A percentile compares a stretch with the other conserved stretches of the same genome.
phyloP scores from a whole-genome alignment of 768 basidiomycete genomes.

The Trametes sanguinea region DNA sequence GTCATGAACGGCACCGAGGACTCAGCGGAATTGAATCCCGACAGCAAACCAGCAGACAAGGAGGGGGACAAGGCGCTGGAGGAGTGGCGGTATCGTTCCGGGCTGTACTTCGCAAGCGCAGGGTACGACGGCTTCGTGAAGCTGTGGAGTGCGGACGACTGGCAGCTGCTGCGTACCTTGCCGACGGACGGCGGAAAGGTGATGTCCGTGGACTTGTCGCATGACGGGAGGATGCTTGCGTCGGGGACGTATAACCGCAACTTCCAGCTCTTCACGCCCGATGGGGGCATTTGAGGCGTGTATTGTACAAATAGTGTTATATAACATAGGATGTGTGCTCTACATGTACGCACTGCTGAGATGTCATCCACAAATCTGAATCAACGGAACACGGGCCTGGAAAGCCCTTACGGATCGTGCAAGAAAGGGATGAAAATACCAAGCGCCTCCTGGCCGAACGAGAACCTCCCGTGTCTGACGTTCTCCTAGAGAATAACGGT shows the following conservation, averaged over 20 bases:
- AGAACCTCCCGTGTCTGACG: neutral
- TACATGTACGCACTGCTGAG: neutral
- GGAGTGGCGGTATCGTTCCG: constrained; percentile 81
- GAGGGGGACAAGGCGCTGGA: constrained; percentile 45
- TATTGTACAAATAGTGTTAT: constrained; percentile 9
- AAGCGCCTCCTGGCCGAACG: neutral
- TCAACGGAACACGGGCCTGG: no score
- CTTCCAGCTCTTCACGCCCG: constrained; percentile 90
- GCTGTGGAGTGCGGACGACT: constrained; percentile 97
- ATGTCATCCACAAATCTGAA: neutral
- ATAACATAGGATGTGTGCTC: neutral
- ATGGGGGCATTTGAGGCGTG: constrained; percentile 37
- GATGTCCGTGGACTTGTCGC: constrained; percentile 93
- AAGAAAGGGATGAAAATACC: neutral
- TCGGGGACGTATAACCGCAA: constrained; percentile 93
- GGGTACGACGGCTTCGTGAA: constrained; percentile 97
- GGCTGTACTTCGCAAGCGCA: constrained; percentile 88
- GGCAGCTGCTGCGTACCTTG: constrained; percentile 87
- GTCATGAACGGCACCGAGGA: constrained; percentile 49
- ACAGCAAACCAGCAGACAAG: constrained; percentile 18
- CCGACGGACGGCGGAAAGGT: constrained; percentile 97
- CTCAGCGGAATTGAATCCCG: constrained; percentile 27
- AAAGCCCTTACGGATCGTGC: neutral
- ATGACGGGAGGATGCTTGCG: constrained; percentile 80
- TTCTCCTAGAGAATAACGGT: neutral